Evolutionary conservation across 805 yeast genomes (phyloP).

Genomic region (Lipomyces mesembrius): DNA sequence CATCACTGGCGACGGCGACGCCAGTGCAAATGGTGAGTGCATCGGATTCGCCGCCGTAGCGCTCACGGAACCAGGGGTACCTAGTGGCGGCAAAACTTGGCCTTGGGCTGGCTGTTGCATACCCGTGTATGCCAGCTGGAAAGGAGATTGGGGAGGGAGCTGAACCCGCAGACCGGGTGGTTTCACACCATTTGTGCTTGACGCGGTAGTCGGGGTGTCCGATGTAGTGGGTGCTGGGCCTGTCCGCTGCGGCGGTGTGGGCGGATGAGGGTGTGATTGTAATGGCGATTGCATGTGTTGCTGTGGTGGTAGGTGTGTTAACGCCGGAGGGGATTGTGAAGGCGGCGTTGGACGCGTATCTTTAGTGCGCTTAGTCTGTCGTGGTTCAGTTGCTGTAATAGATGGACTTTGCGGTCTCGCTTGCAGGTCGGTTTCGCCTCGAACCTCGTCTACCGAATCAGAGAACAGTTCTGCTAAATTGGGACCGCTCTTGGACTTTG

Average conservation of each 20-base stretch:
- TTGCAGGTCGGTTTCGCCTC: not conserved
- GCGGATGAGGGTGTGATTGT: conserved; percentile 6
- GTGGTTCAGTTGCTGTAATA: conserved; percentile 1
- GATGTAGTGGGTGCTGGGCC: conserved; percentile 5
- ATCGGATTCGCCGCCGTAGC: conserved; percentile 1
- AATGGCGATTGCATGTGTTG: conserved; percentile 7
- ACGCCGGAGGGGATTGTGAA: not conserved
- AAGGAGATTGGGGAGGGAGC: conserved; percentile 6
- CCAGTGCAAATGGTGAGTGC: conserved; percentile 9
- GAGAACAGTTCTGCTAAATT: conserved; percentile 30
- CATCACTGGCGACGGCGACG: conserved; percentile 9
- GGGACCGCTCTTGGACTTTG: conserved; percentile 23
- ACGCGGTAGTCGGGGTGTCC: not conserved
- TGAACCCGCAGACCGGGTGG: conserved; percentile 16
- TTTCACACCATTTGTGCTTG: conserved; percentile 7
- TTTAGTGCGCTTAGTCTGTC: conserved; percentile 9
- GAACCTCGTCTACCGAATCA: conserved; percentile 16
- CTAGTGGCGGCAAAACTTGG: conserved; percentile 12
- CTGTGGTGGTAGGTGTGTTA: not conserved
- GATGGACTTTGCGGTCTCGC: not conserved
- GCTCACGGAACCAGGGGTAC: not conserved
- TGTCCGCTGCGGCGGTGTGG: conserved; percentile 2
- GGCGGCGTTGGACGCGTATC: not conserved
- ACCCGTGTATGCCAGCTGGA: not conserved
- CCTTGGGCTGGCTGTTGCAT: not conserved